Evolutionary conservation across 768 basidiomycete genomes (phyloP), one percentile per base, ranked within the genome.

Genomic region (Mrakia blollopis): DNA sequence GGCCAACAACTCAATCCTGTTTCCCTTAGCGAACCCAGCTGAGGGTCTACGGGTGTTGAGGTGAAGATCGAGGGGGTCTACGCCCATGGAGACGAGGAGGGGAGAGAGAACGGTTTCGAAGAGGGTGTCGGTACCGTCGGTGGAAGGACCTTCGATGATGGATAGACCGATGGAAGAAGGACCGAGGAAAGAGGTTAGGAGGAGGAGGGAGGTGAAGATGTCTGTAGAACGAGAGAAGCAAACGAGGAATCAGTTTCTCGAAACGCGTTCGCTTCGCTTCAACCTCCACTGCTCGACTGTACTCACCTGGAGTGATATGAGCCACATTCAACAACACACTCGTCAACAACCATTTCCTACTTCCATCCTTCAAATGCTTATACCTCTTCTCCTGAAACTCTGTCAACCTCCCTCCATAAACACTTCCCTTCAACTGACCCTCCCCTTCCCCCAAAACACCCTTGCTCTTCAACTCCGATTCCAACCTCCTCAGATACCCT

Each of bases 1-100:
- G 0, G 83, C 83, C 8, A 84, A 80, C 0, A 80, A 78, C 41
- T 80, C 81, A 47, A 84, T 84, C 41, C 83, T 80, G 65, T 82
- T 80, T 21, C 79, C 71, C 18, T 78, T 47, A 30, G 80, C 79
- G n/a, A 77, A 77, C n/a, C 54, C 41, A 9, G 62, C 72, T 8
- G 32, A 62, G n/a, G 77, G 69, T 25, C 77, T 39, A 2, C 68
- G 25, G 30, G 69, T 67, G 30, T 37, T 44, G 32, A 78, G 44
- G 57, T 78, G 65, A 28, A 78, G 35, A 18, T 73, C 69, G 37
- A 41, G 37, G 0, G 65, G 65, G 32, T 44, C 21, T 7, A 78
- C 77, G 25, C 77, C 77, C 77, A 78, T 78, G 23, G 25, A 0
- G 21, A 62, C 37, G n/a, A 78, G 68, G 32, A 75, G 21, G 4